Conservation (phyloP, 371 early-diverging fungal species). For the Amoeboaphelidium occidentale region DNA sequence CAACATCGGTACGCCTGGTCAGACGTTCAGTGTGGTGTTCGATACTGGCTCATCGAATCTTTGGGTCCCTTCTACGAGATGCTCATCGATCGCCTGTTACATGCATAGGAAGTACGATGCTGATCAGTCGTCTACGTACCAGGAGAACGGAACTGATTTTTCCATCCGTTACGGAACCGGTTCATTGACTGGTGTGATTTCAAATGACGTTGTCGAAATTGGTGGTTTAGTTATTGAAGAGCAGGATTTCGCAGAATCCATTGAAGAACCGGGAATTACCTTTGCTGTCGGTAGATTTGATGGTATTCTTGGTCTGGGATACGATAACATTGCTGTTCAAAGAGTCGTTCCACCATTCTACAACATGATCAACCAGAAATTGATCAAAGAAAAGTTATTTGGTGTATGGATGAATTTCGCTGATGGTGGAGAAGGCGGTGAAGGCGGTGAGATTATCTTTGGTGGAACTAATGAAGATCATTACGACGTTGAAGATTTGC, state of each 20-base stretch:
- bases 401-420: constrained; percentile 39
- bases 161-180: constrained; percentile 64
- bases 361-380: constrained; percentile 43
- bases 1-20: constrained; percentile 52
- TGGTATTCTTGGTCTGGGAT: constrained; percentile 75
- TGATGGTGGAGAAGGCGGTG: constrained; percentile 17
- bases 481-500: constrained; percentile 38
- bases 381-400: constrained; percentile 54
- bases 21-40: constrained; percentile 70
- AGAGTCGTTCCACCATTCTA: constrained; percentile 73
- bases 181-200: constrained; percentile 67
- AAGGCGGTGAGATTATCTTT: constrained; percentile 60
- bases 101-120: constrained; percentile 64
- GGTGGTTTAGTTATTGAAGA: constrained; percentile 32
- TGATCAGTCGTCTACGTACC: constrained; percentile 32
- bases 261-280: constrained; percentile 61
- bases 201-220: constrained; percentile 39
- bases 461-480: constrained; percentile 46
- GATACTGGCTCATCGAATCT: constrained; percentile 58
- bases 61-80: constrained; percentile 89
- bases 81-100: constrained; percentile 77
- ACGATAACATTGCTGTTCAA: constrained; percentile 63
- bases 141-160: constrained; percentile 67
- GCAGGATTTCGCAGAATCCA: constrained; percentile 71
- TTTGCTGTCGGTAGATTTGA: constrained; percentile 68